Evolutionary conservation across 2,329 filamentous ascomycete genomes (phyloP), one percentile per base, ranked within the genome.

Genomic region (Lomentospora prolificans): DNA sequence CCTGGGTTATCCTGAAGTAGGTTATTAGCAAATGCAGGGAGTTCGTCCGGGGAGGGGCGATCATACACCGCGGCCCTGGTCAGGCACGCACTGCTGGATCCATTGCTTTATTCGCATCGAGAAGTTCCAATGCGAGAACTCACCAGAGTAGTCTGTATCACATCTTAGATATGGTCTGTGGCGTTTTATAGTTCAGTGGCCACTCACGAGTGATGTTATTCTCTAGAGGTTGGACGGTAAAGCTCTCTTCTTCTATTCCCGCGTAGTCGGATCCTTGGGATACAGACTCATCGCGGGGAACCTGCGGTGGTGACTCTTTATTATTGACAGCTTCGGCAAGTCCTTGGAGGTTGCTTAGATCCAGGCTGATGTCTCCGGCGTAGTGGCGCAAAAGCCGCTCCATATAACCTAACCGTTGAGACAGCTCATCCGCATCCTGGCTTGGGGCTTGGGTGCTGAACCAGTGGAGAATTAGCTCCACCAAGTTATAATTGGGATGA

Each of bases 81-180:
- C n/a, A n/a, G n/a, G n/a, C n/a, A n/a, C 51, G 19, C 36, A 70
- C 52, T 72, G 66, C 55, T 76, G 71, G n/a, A 77, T 72, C 63
- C 72, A 74, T n/a, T 73, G 69, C 59, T 76, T 76, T 59, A 76
- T 70, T 41, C 72, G 66, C 73, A 75, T 76, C 41, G 75, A 77
- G 60, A 78, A 78, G 59, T 77, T 77, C 73, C 75, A 77, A 56
- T 78, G 75, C 1, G 75, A 78, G 60, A 78, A 77, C 58, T 78
- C 75, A 7, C 75, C 75, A 0, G 75, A 78, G 57, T 76, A 78
- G 55, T 78, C 74, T 77, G 36, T 19, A 8, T 14, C 8, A 30
- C 25, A 9, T 3, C 7, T 44, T 31, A 3, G 50, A 39, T 48
- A 22, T 27, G 31, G 28, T 55, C 50, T 31, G 25, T 12, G 24